Percentiles rank a stretch among this genome's conserved stretches.
phyloP scores from a whole-genome alignment of 371 early-diverging fungal genomes.

The Apophysomyces variabilis region DNA sequence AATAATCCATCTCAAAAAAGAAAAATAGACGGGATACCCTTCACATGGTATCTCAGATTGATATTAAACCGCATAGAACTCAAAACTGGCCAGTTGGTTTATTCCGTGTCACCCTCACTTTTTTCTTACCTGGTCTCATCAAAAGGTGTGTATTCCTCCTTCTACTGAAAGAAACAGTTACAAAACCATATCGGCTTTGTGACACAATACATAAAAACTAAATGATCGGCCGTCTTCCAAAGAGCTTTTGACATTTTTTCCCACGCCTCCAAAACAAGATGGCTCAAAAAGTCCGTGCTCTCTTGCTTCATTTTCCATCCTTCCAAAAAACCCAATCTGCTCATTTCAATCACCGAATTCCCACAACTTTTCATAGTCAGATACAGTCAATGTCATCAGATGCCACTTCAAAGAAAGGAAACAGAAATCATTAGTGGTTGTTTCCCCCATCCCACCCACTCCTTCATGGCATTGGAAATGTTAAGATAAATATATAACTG shows the following conservation, averaged over 20 bases:
- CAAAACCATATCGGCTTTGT: too few species aligned
- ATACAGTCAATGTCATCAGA: too few species aligned
- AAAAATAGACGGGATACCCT: not conserved
- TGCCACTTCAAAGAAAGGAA: too few species aligned
- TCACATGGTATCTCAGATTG: not conserved
- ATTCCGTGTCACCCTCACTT: not conserved
- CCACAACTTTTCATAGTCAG: too few species aligned
- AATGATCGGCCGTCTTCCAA: not conserved
- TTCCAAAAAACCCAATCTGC: not conserved
- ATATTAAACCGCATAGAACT: not conserved
- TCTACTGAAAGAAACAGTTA: too few species aligned
- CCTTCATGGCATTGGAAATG: too few species aligned
- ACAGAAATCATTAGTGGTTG: too few species aligned
- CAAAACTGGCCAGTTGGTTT: too few species aligned
- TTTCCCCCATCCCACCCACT: too few species aligned
- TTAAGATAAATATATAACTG: too few species aligned
- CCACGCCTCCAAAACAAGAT: not conserved
- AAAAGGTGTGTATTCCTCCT: not conserved
- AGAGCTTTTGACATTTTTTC: constrained; percentile 1
- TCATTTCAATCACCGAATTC: not conserved
- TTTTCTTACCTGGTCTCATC: not conserved
- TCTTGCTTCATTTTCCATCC: not conserved
- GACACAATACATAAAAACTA: too few species aligned
- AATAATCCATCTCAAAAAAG: not conserved
- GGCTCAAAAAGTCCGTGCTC: constrained; percentile 2